Evolutionary conservation across 352 stramenopile species (phyloP).

Genomic region (Phytophthora quininea): DNA sequence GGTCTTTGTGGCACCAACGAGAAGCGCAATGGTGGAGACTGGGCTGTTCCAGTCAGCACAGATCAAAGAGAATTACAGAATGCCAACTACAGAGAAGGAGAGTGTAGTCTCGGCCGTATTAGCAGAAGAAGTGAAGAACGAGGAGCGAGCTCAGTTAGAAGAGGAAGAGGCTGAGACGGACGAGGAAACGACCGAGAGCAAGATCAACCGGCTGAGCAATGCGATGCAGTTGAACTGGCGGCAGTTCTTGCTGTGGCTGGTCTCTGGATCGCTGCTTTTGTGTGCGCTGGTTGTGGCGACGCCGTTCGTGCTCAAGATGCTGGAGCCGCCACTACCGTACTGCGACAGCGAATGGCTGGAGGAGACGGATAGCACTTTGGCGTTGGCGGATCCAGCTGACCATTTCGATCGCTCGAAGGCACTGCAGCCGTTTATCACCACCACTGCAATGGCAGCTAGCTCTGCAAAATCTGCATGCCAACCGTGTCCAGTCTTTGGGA

Average conservation of each 20-base stretch:
- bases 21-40: constrained; percentile 11
- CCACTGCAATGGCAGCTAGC: constrained; percentile 13
- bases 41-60: constrained; percentile 5
- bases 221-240: constrained; percentile 49
- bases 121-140: constrained; percentile 7
- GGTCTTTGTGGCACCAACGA: not conserved
- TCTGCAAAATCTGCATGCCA: constrained; percentile 35
- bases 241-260: constrained; percentile 45
- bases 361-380: constrained; percentile 26
- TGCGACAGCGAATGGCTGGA: constrained; percentile 61
- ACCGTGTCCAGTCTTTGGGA: constrained; percentile 65
- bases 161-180: constrained; percentile 53
- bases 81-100: not conserved
- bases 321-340: constrained; percentile 45
- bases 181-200: constrained; percentile 54
- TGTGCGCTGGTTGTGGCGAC: constrained; percentile 48
- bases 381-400: constrained; percentile 26
- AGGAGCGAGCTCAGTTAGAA: constrained; percentile 27
- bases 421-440: constrained; percentile 52
- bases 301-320: constrained; percentile 44
- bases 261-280: constrained; percentile 38
- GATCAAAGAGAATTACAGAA: not conserved
- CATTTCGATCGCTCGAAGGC: constrained; percentile 52
- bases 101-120: not conserved
- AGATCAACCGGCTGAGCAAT: constrained; percentile 36